phyloP scores from a whole-genome alignment of 768 basidiomycete species.

The Tricholoma sp. region DNA sequence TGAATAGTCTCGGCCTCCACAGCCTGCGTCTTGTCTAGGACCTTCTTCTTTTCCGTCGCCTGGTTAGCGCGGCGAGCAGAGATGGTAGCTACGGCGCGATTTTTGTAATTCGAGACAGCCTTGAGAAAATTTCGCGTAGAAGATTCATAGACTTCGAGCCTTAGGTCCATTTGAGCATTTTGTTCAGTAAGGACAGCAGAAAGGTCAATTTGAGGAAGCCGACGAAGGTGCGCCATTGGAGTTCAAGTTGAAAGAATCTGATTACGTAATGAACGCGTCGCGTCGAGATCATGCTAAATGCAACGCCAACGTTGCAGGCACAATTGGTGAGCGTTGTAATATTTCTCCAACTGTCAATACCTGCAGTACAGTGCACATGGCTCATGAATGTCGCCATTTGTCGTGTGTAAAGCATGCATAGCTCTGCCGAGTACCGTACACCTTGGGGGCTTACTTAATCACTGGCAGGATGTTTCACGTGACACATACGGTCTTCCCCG shows the following conservation, averaged over 20 bases:
- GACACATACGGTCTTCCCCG: slow-evolving; percentile 37
- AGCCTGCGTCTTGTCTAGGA: slow-evolving; percentile 55
- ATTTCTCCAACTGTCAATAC: too few species aligned
- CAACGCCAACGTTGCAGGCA: too few species aligned
- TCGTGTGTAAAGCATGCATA: too few species aligned
- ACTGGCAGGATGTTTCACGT: neutral
- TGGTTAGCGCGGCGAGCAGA: slow-evolving; percentile 62
- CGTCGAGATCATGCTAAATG: too few species aligned
- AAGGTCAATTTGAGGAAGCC: slow-evolving; percentile 60
- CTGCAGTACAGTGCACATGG: too few species aligned
- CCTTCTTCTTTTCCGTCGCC: slow-evolving; percentile 54
- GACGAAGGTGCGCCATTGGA: slow-evolving; percentile 20
- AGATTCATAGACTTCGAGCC: slow-evolving; percentile 53
- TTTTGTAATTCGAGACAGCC: slow-evolving; percentile 68
- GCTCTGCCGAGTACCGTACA: too few species aligned
- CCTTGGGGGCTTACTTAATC: too few species aligned
- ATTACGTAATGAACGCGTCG: too few species aligned
- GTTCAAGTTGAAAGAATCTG: neutral
- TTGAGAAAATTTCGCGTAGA: slow-evolving; percentile 70
- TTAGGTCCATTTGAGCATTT: slow-evolving; percentile 61
- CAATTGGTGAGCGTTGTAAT: too few species aligned
- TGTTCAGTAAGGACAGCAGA: slow-evolving; percentile 46
- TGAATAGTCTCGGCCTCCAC: slow-evolving; percentile 67
- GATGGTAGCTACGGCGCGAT: slow-evolving; percentile 65
- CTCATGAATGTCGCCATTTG: too few species aligned